Evolutionary conservation across 208 protist species (phyloP).

Genomic region (Trypanosoma grayi): DNA sequence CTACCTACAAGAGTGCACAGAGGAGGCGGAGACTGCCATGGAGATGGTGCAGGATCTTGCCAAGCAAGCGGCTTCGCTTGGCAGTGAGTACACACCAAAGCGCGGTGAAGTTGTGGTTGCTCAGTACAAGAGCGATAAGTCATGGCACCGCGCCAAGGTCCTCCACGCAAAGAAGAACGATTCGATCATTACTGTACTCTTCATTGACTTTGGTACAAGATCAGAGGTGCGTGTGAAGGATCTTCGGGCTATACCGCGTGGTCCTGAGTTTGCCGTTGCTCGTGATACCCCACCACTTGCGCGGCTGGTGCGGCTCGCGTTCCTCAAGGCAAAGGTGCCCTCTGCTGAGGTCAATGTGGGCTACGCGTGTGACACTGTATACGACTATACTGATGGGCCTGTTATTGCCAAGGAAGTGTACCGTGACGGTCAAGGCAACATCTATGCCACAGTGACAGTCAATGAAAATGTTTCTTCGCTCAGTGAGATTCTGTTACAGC

Average conservation of each 20-base stretch:
- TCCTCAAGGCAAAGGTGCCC: conserved; percentile 48
- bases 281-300: conserved; percentile 69
- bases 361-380: conserved; percentile 46
- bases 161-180: conserved; percentile 38
- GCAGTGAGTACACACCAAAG: conserved; percentile 38
- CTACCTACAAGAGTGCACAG: conserved; percentile 58
- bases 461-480: conserved; percentile 66
- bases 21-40: conserved; percentile 38
- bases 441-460: conserved; percentile 71
- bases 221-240: conserved; percentile 46
- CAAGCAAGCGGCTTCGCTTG: conserved; percentile 35
- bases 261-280: conserved; percentile 65
- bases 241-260: conserved; percentile 63
- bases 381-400: conserved; percentile 72
- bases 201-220: conserved; percentile 87
- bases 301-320: conserved; percentile 63
- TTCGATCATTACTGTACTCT: conserved; percentile 59
- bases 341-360: conserved; percentile 33
- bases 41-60: conserved; percentile 57
- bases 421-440: conserved; percentile 43
- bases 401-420: conserved; percentile 79
- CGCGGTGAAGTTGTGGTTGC: conserved; percentile 72
- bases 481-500: conserved; percentile 78
- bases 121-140: conserved; percentile 71
- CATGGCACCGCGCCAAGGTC: conserved; percentile 81